Conservation (phyloP, 2,329 filamentous ascomycete species). For the Dactylella cylindrospora region DNA sequence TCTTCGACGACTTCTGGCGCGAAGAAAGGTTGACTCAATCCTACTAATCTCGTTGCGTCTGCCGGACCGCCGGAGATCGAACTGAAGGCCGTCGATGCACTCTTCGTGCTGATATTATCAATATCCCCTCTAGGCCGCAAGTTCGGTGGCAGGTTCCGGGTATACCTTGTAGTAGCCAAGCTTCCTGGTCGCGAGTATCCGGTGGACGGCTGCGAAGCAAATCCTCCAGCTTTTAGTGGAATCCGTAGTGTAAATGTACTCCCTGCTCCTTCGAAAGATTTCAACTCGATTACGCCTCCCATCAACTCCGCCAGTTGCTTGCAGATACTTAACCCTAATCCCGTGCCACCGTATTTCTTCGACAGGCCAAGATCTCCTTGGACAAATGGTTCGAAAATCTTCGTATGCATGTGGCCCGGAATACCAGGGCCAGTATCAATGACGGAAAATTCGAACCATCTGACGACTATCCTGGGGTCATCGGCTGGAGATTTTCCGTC, state of each 20-base stretch:
- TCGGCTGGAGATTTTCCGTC: slow-evolving; percentile 58
- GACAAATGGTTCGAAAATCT: slow-evolving; percentile 75
- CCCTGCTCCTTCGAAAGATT: slow-evolving; percentile 45
- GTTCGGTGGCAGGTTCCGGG: slow-evolving; percentile 35
- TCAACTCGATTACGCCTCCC: slow-evolving; percentile 74
- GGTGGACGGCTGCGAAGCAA: slow-evolving; percentile 14
- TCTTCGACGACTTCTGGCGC: slow-evolving; percentile 49
- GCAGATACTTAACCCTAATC: slow-evolving; percentile 76
- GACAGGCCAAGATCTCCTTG: slow-evolving; percentile 76
- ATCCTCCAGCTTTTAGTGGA: slow-evolving; percentile 60
- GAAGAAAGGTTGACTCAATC: slow-evolving; percentile 82
- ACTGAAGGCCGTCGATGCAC: slow-evolving; percentile 40
- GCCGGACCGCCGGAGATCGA: slow-evolving; percentile 29
- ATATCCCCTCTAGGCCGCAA: slow-evolving; percentile 35
- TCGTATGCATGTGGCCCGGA: slow-evolving; percentile 69
- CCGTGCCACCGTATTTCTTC: slow-evolving; percentile 76
- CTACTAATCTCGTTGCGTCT: slow-evolving; percentile 61
- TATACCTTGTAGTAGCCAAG: slow-evolving; percentile 39
- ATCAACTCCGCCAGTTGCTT: slow-evolving; percentile 77
- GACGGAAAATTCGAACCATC: slow-evolving; percentile 72
- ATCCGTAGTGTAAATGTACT: slow-evolving; percentile 82
- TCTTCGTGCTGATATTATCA: slow-evolving; percentile 41
- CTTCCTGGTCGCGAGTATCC: slow-evolving; percentile 42
- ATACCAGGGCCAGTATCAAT: slow-evolving; percentile 76
- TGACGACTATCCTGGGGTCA: slow-evolving; percentile 58